Evolutionary conservation across 1,284 basidiomycete genomes (phyloP).

Genomic region (Cystobasidium slooffiae): DNA sequence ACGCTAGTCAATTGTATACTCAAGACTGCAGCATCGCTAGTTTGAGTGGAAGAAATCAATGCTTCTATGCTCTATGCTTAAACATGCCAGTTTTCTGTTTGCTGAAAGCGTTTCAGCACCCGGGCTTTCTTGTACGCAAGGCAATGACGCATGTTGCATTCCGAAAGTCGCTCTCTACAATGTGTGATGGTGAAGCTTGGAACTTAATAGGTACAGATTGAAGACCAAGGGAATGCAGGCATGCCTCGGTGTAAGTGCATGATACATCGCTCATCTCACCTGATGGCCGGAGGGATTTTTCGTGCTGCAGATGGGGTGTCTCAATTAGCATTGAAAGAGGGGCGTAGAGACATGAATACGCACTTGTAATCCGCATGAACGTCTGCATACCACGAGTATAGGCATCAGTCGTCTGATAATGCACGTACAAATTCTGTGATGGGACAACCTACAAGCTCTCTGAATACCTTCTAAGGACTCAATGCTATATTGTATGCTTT

Average conservation of each 20-base stretch:
- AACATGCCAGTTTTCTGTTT: too few relatives aligned
- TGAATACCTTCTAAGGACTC: constrained; percentile 55
- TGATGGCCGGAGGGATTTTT: constrained; percentile 38
- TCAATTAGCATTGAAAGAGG: neutral
- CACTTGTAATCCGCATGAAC: constrained; percentile 43
- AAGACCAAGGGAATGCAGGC: neutral
- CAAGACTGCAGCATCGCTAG: too few relatives aligned
- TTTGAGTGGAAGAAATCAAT: too few relatives aligned
- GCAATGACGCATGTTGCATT: too few relatives aligned
- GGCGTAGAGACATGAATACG: neutral
- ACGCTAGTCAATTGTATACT: neutral
- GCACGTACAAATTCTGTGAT: neutral
- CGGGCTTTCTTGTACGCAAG: too few relatives aligned
- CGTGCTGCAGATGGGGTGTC: neutral
- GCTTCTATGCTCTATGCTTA: too few relatives aligned
- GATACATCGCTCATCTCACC: neutral
- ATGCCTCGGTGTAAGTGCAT: neutral
- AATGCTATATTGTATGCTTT: constrained; percentile 48
- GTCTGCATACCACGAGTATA: constrained; percentile 3
- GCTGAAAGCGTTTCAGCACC: too few relatives aligned
- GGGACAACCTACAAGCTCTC: constrained; percentile 31
- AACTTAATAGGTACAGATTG: too few relatives aligned
- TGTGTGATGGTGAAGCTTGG: too few relatives aligned
- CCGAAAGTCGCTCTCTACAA: too few relatives aligned
- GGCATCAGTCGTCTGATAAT: neutral